Evolutionary conservation across 2,329 filamentous ascomycete genomes (phyloP).

Genomic region (Botrytis deweyae): DNA sequence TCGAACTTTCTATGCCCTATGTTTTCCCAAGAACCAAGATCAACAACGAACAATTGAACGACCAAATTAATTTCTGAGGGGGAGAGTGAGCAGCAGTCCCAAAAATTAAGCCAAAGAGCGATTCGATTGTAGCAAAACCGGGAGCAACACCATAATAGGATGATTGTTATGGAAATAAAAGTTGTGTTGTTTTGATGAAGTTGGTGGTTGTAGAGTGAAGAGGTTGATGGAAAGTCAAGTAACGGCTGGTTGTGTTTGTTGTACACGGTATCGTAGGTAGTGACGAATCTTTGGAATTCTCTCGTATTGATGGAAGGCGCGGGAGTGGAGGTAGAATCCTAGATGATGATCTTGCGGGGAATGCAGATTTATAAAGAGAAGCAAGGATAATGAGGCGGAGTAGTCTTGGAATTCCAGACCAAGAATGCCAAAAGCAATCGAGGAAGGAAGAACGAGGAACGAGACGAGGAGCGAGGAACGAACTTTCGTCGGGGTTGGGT

Average conservation of each 20-base stretch:
- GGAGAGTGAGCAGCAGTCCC: background rate
- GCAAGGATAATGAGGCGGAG: conserved; percentile 4
- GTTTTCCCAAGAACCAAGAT: background rate
- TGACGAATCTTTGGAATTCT: background rate
- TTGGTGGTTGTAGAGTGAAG: background rate
- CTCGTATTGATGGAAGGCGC: background rate
- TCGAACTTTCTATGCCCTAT: background rate
- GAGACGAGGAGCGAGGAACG: background rate
- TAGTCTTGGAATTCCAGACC: background rate
- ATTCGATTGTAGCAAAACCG: background rate
- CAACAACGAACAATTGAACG: conserved; percentile 1
- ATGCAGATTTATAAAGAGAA: background rate
- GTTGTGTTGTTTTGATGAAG: background rate
- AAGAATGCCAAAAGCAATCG: conserved; percentile 1
- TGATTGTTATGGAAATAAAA: background rate
- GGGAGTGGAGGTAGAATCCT: background rate
- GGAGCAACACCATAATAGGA: conserved; percentile 3
- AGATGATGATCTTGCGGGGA: conserved; percentile 14
- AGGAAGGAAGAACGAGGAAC: background rate
- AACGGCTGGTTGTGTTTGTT: background rate
- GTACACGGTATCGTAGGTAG: background rate
- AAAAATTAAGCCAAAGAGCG: conserved; percentile 1
- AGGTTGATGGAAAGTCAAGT: background rate
- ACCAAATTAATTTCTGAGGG: background rate
- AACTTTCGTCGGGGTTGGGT: background rate